These are phyloP conservation scores for Citrus reticulata DNA, from an alignment of 345 rosid genomes.

Conservation along the genomic window DNA sequence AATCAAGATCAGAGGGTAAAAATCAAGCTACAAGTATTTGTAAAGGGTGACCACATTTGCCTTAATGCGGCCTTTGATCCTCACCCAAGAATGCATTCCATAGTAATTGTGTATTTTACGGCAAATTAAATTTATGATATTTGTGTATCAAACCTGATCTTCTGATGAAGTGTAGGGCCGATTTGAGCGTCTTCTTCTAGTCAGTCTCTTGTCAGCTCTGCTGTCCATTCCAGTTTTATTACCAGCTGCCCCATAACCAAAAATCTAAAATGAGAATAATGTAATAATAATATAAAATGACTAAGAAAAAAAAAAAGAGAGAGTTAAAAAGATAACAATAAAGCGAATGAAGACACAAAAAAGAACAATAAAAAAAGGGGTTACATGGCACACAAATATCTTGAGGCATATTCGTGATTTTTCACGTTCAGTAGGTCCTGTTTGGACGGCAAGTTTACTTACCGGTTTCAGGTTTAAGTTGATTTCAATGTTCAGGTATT, in stretches of 20 bases:
- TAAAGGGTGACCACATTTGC: background rate
- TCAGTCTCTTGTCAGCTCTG: slow-evolving; percentile 17
- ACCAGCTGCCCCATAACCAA: background rate
- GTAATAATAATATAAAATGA: background rate
- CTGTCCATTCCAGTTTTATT: slow-evolving; percentile 6
- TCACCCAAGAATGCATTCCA: background rate
- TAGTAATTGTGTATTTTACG: background rate
- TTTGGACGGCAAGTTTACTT: background rate
- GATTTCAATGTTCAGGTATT: background rate
- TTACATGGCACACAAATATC: background rate
- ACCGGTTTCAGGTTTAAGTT: no score
- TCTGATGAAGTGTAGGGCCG: slow-evolving; percentile 19
- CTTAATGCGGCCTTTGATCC: no score
- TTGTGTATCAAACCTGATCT: slow-evolving; percentile 36
- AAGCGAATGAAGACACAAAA: no score
- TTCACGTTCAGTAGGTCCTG: background rate
- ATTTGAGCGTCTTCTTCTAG: slow-evolving; percentile 21
- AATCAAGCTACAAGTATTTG: background rate
- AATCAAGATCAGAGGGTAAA: background rate
- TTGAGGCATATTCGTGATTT: background rate
- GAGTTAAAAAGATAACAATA: no score
- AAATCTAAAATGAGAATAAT: background rate
- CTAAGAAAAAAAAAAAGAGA: no score
- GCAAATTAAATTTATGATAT: background rate
- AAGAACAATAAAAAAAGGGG: no score